phyloP scores from a whole-genome alignment of 495 filamentous ascomycete genomes.

The Xanthoparmelia taractica region DNA sequence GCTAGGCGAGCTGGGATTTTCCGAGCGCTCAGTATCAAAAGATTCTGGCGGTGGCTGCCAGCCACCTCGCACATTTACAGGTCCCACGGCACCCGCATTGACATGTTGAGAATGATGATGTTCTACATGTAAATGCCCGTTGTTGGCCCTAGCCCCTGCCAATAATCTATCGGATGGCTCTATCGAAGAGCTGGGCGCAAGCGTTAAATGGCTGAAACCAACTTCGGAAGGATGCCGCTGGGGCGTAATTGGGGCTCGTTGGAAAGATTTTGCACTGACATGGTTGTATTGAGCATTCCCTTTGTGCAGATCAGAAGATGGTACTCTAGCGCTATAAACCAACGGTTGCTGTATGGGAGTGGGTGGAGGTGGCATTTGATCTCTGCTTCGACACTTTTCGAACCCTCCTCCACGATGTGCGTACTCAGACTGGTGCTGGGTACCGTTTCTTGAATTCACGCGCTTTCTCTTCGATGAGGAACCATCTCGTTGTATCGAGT shows the following conservation, averaged over 20 bases:
- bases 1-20: background rate
- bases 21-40: background rate
- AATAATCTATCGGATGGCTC: background rate
- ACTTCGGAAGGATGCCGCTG: background rate
- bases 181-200: background rate
- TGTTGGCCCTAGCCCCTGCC: background rate
- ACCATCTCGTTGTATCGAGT: background rate
- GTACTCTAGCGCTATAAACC: background rate
- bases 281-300: background rate
- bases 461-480: slow-evolving; percentile 17
- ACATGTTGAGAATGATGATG: background rate
- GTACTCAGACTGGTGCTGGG: background rate
- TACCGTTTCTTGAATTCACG: background rate
- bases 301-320: background rate
- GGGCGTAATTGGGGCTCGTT: slow-evolving; percentile 9
- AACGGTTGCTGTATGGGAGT: slow-evolving; percentile 1
- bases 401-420: background rate
- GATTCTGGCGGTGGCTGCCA: background rate
- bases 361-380: slow-evolving; percentile 25
- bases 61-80: background rate
- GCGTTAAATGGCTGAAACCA: background rate
- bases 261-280: background rate
- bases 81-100: background rate
- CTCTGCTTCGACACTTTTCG: slow-evolving; percentile 12
- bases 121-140: background rate